A percentile compares a stretch with the other conserved stretches of the same genome.
These are phyloP conservation scores for Plantago lanceolata DNA, from an alignment of 305 asterid genomes.

Conservation along the genomic window DNA sequence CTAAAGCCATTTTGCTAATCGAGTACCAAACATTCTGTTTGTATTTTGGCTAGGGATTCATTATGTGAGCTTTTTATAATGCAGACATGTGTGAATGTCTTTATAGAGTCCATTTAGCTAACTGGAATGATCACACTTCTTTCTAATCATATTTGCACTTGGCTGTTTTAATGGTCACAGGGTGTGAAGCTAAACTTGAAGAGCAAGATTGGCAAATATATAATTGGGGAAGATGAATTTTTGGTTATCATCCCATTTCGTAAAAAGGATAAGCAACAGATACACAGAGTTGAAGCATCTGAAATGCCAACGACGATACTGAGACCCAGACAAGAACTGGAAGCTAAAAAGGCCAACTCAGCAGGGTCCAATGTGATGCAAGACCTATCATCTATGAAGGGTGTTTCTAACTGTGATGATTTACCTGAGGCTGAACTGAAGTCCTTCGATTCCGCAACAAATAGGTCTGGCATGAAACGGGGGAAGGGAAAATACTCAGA, in stretches of 20 bases:
- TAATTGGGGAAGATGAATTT: slow-evolving; percentile 53
- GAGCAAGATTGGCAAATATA: slow-evolving; percentile 44
- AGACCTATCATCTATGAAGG: slow-evolving; percentile 52
- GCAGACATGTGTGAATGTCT: too few species aligned
- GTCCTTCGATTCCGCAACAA: slow-evolving; percentile 23
- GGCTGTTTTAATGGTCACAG: slow-evolving; percentile 52
- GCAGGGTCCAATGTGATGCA: slow-evolving; percentile 72
- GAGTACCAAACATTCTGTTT: too few species aligned
- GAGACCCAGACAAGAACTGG: slow-evolving; percentile 26
- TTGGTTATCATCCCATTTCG: slow-evolving; percentile 64
- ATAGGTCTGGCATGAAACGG: slow-evolving; percentile 37
- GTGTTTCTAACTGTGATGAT: slow-evolving; percentile 25
- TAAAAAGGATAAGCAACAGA: slow-evolving; percentile 47
- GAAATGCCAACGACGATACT: slow-evolving; percentile 25
- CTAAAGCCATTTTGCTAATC: too few species aligned
- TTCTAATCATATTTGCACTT: background rate
- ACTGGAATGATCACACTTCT: background rate
- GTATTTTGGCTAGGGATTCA: background rate
- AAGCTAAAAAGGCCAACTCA: slow-evolving; percentile 49
- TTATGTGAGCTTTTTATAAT: background rate
- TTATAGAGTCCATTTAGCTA: too few species aligned
- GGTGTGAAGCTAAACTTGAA: slow-evolving; percentile 65
- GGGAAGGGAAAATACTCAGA: slow-evolving; percentile 38
- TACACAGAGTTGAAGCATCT: slow-evolving; percentile 34
- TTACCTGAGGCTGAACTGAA: slow-evolving; percentile 28